These are phyloP conservation scores for Russula sp. DNA, from an alignment of 768 basidiomycete species.

Conservation along the genomic window DNA sequence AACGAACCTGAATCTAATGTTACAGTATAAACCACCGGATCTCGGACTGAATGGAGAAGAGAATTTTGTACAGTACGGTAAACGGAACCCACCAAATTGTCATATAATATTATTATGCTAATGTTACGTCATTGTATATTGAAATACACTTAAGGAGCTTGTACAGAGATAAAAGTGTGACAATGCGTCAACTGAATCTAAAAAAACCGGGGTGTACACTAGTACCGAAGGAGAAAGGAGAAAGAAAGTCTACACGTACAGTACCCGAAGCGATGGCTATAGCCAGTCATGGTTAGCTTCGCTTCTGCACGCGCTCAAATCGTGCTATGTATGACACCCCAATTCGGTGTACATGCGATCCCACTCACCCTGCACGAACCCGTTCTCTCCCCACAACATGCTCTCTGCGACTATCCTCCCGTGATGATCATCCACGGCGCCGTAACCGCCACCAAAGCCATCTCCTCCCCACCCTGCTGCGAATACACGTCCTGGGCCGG, in stretches of 20 bases:
- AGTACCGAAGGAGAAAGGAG: not conserved
- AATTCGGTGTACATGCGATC: conserved; percentile 20
- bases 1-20: no score
- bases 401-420: conserved; percentile 42
- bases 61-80: no score
- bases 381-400: conserved; percentile 63
- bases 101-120: no score
- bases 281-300: no score
- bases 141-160: no score
- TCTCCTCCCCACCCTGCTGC: not conserved
- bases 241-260: not conserved
- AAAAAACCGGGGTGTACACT: no score
- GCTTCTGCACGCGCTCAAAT: not conserved
- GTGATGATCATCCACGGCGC: not conserved
- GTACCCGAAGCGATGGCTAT: not conserved
- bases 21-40: no score
- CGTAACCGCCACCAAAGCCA: not conserved
- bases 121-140: no score
- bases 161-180: not conserved
- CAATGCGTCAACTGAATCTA: no score
- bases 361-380: conserved; percentile 71
- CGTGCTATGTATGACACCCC: not conserved
- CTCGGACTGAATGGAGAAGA: no score
- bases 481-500: not conserved
- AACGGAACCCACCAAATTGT: no score